Base-by-base conservation (phyloP, 305 asterid species). In the Rubia peregrina region DNA sequence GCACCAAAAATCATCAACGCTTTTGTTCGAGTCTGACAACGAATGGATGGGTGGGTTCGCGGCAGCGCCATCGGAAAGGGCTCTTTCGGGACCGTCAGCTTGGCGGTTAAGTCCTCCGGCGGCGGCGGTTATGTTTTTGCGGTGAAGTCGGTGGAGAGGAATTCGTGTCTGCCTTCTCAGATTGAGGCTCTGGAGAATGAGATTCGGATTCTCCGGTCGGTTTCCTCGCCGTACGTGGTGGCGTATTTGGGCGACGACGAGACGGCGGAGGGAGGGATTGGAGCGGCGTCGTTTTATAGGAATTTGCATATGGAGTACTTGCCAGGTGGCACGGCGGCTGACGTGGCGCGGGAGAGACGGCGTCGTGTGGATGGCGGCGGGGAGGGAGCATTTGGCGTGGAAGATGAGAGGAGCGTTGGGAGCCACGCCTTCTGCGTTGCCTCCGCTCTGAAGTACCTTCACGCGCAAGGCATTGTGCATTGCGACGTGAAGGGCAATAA, bases 401-500 rank as follows among this genome's bases (percentile, higher is more conserved):
- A 70, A 16, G 86, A 74, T 9, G 86, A 83, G 72, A 40, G 24
- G 0, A 30, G 48, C 9, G 44, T 87, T 7, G 77, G 72, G 9
- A 53, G 70, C 62, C 74, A 74, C 81, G 64, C 82, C 1, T 82
- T 88, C 86, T 87, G 89, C 76, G 70, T 87, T 9, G 75, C 80
- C 9, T 85, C 89, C 22, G 92, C 84, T 3, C 70, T 87, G 9
- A 61, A 77, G 63, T 77, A 82, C 74, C 80, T 87, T 65, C 92
- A 87, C 78, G 65, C 79, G 14, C 76, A 76, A 70, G 84, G 88
- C 76, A 83, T 85, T 44, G 79, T 73, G 62, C 92, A 87, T 77
- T 87, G 92, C 71, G 92, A 87, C 63, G 81, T 87, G 49, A 87
- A 87, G 72, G 78, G 89, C 2, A 81, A 44, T 21, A 87, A 87